A percentile compares a stretch with the other conserved stretches of the same genome.
These are phyloP conservation scores for Beta macrorhiza DNA, from an alignment of 179 eudicot species.

Conservation along the genomic window DNA sequence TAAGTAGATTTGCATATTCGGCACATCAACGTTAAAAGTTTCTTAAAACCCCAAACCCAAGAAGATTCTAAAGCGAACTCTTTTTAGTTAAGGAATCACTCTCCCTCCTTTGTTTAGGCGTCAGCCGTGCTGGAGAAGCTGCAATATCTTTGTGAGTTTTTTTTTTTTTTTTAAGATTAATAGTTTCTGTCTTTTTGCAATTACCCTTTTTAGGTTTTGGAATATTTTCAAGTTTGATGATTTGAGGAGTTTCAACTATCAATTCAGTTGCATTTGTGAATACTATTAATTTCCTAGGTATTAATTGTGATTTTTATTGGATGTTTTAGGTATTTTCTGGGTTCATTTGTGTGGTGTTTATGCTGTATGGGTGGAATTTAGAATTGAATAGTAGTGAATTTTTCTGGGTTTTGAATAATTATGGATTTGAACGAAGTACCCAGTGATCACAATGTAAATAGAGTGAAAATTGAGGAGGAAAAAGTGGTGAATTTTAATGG, in stretches of 20 bases:
- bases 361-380: neutral
- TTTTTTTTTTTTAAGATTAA: too few species aligned
- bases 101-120: too few species aligned
- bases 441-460: slow-evolving; percentile 18
- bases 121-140: neutral
- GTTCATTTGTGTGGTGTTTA: neutral
- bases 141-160: neutral
- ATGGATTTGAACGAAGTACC: slow-evolving; percentile 37
- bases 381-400: too few species aligned
- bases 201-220: too few species aligned
- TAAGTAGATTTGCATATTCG: too few species aligned
- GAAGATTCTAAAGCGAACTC: neutral
- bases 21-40: too few species aligned
- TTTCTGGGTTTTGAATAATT: slow-evolving; percentile 9
- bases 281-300: neutral
- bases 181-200: too few species aligned
- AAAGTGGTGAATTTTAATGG: slow-evolving; percentile 4
- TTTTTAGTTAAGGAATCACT: too few species aligned
- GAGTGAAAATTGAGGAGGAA: slow-evolving; percentile 12
- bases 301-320: slow-evolving; percentile 1
- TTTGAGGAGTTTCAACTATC: too few species aligned
- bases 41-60: neutral
- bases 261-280: too few species aligned
- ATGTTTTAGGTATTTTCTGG: neutral
- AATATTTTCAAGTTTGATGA: too few species aligned